phyloP scores from a whole-genome alignment of 2,329 filamentous ascomycete genomes.

The Colletotrichum siamense region DNA sequence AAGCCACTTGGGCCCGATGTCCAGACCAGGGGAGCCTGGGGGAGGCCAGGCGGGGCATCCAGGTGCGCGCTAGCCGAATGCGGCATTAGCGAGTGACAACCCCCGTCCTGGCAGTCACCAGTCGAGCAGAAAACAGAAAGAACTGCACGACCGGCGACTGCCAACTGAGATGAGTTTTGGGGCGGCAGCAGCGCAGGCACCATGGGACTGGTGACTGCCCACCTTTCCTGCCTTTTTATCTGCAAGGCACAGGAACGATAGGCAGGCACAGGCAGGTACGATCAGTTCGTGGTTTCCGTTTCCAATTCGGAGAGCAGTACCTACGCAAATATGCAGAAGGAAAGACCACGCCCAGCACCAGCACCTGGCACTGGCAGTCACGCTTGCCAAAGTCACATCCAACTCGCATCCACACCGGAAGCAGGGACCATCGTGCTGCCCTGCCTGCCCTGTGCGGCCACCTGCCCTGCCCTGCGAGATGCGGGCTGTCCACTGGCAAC shows the following conservation, averaged over 20 bases:
- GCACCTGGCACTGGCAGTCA: neutral
- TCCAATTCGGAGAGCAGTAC: neutral
- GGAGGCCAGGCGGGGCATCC: neutral
- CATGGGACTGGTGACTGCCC: neutral
- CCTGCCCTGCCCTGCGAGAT: neutral
- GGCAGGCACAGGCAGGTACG: neutral
- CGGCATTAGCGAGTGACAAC: neutral
- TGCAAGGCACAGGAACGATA: constrained; percentile 2
- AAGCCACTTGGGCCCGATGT: neutral
- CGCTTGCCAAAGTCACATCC: neutral
- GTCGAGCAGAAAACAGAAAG: neutral
- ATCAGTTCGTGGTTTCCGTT: neutral
- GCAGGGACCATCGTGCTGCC: constrained; percentile 2
- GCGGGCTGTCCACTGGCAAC: neutral
- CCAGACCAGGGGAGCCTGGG: neutral
- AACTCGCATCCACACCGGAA: neutral
- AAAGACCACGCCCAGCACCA: neutral
- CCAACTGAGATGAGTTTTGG: neutral
- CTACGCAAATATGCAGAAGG: neutral
- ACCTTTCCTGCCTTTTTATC: neutral
- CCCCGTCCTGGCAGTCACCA: neutral
- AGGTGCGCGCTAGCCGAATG: neutral
- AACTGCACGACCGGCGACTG: neutral
- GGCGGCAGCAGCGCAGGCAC: neutral
- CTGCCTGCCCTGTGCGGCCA: neutral